A percentile compares a stretch with the other conserved stretches of the same genome.
These are phyloP conservation scores for Vitis cinerea DNA, from an alignment of 164 flowering plant species.

Conservation along the genomic window DNA sequence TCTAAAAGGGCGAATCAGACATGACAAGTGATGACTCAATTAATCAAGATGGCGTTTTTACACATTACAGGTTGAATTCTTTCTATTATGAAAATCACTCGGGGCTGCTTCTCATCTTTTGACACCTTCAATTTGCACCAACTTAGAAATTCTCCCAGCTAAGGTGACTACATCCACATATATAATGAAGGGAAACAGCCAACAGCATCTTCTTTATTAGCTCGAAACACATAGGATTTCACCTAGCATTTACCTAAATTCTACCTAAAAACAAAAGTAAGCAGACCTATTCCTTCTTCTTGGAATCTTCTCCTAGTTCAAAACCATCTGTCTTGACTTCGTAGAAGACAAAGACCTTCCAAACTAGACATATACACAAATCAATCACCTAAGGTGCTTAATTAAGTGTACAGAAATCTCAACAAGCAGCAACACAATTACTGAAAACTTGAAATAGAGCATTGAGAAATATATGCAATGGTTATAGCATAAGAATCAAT, in stretches of 20 bases:
- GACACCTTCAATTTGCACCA: not conserved
- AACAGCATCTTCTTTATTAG: not conserved
- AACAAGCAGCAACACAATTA: too few species aligned
- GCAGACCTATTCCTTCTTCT: too few species aligned
- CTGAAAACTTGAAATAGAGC: not conserved
- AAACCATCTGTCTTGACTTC: too few species aligned
- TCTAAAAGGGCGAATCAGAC: not conserved
- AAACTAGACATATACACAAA: too few species aligned
- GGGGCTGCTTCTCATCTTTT: not conserved
- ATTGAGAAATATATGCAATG: not conserved
- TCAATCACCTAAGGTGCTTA: too few species aligned
- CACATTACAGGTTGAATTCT: not conserved
- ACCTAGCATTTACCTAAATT: not conserved
- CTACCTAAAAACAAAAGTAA: not conserved
- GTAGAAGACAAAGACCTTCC: too few species aligned
- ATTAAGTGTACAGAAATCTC: too few species aligned
- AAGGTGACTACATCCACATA: not conserved
- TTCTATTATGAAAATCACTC: not conserved
- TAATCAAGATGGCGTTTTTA: too few species aligned
- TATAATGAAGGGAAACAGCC: not conserved
- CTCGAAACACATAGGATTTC: not conserved
- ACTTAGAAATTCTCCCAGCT: not conserved
- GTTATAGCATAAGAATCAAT: conserved; percentile 9
- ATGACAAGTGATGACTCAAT: too few species aligned
- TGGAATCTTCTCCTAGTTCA: too few species aligned